These are phyloP conservation scores for Citrus unshiu DNA, from an alignment of 345 rosid species.

Conservation along the genomic window DNA sequence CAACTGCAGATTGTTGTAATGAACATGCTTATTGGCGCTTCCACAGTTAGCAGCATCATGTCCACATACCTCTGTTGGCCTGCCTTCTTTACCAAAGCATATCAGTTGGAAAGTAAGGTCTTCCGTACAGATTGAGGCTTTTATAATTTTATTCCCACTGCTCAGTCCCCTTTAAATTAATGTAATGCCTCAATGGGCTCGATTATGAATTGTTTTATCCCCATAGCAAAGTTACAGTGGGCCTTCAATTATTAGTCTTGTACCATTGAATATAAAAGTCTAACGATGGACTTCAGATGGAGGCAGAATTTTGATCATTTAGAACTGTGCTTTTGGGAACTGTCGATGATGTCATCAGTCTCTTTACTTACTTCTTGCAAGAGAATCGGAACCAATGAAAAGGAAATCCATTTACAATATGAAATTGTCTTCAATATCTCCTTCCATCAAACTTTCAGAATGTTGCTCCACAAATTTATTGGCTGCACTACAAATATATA, in stretches of 20 bases:
- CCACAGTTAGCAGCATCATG: conserved; percentile 75
- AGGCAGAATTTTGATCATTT: too few species aligned
- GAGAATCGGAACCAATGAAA: background rate
- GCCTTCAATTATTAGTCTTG: background rate
- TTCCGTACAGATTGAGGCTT: conserved; percentile 41
- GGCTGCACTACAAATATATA: too few species aligned
- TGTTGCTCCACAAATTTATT: too few species aligned
- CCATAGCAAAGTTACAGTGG: background rate
- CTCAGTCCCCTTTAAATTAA: background rate
- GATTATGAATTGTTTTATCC: background rate
- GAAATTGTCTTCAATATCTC: background rate
- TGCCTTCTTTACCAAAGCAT: conserved; percentile 80
- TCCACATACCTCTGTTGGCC: conserved; percentile 91
- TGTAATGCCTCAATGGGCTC: background rate
- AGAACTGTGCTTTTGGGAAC: background rate
- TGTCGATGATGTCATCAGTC: too few species aligned
- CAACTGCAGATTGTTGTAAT: conserved; percentile 95
- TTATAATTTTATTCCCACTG: too few species aligned
- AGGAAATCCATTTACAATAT: background rate
- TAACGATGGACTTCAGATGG: background rate
- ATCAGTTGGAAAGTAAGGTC: conserved; percentile 61
- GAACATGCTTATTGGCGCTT: conserved; percentile 87
- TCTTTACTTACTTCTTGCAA: background rate
- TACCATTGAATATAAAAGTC: background rate
- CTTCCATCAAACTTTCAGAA: too few species aligned